Percentiles rank a stretch among this genome's conserved stretches.
Conservation (phyloP, 495 filamentous ascomycete species). For the Penicillium coffeae region DNA sequence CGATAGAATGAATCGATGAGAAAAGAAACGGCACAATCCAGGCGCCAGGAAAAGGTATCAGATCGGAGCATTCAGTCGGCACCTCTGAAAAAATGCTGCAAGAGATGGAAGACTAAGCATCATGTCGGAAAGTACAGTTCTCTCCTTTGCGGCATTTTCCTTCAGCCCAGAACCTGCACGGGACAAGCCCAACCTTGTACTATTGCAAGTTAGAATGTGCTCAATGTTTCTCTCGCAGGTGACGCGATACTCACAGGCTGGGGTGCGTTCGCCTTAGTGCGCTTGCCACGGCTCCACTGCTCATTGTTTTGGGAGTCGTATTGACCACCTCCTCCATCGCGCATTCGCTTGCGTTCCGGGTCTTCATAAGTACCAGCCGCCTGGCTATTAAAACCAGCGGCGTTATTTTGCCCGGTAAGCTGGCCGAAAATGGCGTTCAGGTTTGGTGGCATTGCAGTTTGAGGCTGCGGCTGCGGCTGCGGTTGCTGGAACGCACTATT, state of each 20-base stretch:
- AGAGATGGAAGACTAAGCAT: constrained; percentile 9
- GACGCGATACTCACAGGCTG: constrained; percentile 30
- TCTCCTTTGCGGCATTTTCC: constrained; percentile 82
- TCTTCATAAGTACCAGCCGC: constrained; percentile 32
- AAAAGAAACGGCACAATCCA: background rate
- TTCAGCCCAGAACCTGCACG: constrained; percentile 74
- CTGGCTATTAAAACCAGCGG: constrained; percentile 19
- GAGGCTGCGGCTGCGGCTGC: constrained; percentile 30
- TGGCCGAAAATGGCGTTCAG: constrained; percentile 51
- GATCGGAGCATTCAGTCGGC: background rate
- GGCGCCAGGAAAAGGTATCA: background rate
- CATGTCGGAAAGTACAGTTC: constrained; percentile 78
- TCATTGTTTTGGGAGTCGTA: constrained; percentile 15
- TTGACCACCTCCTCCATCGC: constrained; percentile 30
- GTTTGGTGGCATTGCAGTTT: constrained; percentile 31
- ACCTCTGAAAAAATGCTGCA: background rate
- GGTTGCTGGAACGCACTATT: constrained; percentile 17
- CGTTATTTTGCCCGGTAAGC: constrained; percentile 35
- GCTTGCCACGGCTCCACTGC: constrained; percentile 31
- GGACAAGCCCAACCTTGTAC: constrained; percentile 43
- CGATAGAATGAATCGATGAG: background rate
- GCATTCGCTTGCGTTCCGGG: constrained; percentile 43
- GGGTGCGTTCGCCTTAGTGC: constrained; percentile 29
- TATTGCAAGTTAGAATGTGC: constrained; percentile 19
- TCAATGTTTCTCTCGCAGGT: background rate